phyloP scores from a whole-genome alignment of 768 basidiomycete genomes.

The Arthromyces matolae region DNA sequence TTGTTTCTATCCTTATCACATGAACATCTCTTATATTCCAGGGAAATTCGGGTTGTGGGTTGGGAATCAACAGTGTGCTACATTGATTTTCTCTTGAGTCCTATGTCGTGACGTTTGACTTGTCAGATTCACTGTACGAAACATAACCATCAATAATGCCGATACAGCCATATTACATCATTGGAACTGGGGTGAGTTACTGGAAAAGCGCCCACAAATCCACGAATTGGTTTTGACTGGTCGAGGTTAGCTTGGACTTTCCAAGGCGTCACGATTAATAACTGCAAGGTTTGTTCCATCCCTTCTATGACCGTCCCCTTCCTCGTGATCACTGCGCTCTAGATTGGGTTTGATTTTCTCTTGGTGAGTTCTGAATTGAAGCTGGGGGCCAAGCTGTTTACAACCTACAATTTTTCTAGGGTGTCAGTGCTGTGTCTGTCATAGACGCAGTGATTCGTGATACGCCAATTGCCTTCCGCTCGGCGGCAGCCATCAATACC shows the following conservation, averaged over 20 bases:
- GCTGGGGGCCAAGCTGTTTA: neutral
- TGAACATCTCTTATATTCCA: conserved; percentile 16
- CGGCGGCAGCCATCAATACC: conserved; percentile 41
- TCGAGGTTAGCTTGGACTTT: conserved; percentile 45
- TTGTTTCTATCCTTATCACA: neutral
- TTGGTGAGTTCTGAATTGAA: neutral
- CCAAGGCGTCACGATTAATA: conserved; percentile 37
- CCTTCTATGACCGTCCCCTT: too few relatives aligned
- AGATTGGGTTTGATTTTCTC: conserved; percentile 12
- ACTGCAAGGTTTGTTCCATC: conserved; percentile 31
- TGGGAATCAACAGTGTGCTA: conserved; percentile 71
- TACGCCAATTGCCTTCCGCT: conserved; percentile 58
- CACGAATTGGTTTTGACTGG: too few relatives aligned
- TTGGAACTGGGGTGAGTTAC: conserved; percentile 20
- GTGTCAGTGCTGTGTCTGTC: conserved; percentile 52
- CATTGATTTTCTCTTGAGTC: neutral
- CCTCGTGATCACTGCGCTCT: neutral
- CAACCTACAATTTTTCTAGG: conserved; percentile 30
- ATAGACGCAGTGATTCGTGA: conserved; percentile 58
- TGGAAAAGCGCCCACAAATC: too few relatives aligned
- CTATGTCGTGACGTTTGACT: neutral
- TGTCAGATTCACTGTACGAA: conserved; percentile 56
- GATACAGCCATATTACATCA: conserved; percentile 21
- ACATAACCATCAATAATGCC: conserved; percentile 42
- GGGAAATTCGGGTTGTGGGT: conserved; percentile 70